Evolutionary conservation across 1,284 basidiomycete species (phyloP), one percentile per base, ranked within the genome.

Genomic region (Somion occarium): DNA sequence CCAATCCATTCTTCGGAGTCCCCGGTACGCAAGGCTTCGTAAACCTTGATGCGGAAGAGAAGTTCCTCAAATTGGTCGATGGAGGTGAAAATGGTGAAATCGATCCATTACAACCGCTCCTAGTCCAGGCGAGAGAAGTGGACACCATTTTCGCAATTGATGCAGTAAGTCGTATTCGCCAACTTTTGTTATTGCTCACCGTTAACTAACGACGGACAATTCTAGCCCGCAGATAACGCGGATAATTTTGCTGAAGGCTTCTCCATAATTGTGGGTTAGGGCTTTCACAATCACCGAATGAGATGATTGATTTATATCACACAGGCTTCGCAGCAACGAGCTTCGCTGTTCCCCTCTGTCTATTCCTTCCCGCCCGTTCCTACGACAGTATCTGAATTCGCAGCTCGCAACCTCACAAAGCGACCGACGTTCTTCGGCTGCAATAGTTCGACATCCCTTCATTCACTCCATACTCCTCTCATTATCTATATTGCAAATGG

Each of bases 81-180:
- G 75, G 74, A 20, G 74, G 73, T 4, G 62, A 66, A 44, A 65
- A 75, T 48, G 72, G 72, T 2, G 68, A 80, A 53, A 61, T 70
- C 44, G 64, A 79, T n/a, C 77, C 80, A 0, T 48, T 82, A 12
- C 74, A 78, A 56, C 80, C 81, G 0, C 62, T 84, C 26, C 66
- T 83, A 4, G 76, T 80, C 44, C 70, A 73, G 46, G 74, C 74
- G 1, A 69, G 82, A 34, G 64, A 61, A 0, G 55, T 83, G 15
- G 82, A 84, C 56, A 63, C 73, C 2, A 72, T 84, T 49, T 52
- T 84, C 25, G 80, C 73, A 0, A 70, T 80, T 22, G 82, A 84
- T 58, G 73, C 66, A 19, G 72, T 73, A 54, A 58, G 71, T 19
- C 42, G 22, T n/a, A n/a, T 50, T 15, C 42, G 18, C 34, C 30